Evolutionary conservation across 371 early-diverging fungal species (phyloP), one percentile per base, ranked within the genome.

Genomic region (Syncephalis plumigaleata): DNA sequence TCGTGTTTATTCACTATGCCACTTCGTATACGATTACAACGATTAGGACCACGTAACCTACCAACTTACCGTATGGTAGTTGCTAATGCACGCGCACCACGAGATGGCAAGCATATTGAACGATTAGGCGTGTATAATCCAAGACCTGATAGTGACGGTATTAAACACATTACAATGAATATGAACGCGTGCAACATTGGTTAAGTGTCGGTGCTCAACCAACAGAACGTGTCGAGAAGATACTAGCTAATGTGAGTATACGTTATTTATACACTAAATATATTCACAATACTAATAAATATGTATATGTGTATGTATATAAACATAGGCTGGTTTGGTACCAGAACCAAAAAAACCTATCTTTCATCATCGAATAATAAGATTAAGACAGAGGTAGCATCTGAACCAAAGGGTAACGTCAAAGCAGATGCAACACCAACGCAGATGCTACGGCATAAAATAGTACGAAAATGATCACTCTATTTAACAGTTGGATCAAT

Each of bases 51-150:
- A 39, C 74, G 81, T 54, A 81, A 87, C 59, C 70, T 80, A 48
- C 93, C 92, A n/a, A 81, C 87, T 52, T 97, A 81, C 63, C 88
- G 91, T 60, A 88, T 97, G 51, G 91, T 93, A 5, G 86, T 84
- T 16, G 83, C 87, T 44, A 84, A 91, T 62, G 72, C 74, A 36
- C 73, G 81, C 13, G 72, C 83, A 23, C 74, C 77, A 36, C 83
- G 91, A 5, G 83, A 91, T 60, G 75, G 84, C 53, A 85, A 87
- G 63, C 87, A 83, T 46, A 69, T 95, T 37, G 98, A 94, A 61
- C 68, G 79, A 54, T 67, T 97, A 27, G 98, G 98, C 48, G 79
- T 84, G 23, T 97, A 82, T 67, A 81, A 84, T 61, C 93, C 96
- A 25, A 66, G 84, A 48, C 87, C 94, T 22, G 73, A 80, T 55